Conservation (phyloP, 1,284 basidiomycete genomes). For the Ustilago trichophora region DNA sequence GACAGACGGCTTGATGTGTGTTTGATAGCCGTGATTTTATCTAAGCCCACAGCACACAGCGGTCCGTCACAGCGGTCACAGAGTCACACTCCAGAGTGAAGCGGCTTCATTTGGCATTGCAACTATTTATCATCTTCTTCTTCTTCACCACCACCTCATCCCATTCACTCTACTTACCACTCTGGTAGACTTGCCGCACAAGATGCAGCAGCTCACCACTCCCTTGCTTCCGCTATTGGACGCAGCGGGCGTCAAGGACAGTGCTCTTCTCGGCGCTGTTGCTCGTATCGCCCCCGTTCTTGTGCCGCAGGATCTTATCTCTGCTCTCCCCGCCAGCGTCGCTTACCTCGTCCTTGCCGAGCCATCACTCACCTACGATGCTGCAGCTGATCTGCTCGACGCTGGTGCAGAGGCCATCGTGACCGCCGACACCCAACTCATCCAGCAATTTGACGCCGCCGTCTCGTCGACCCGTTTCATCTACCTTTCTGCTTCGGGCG, state of each 20-base stretch:
- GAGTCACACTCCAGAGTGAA: neutral
- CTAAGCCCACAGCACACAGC: constrained; percentile 17
- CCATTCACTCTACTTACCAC: neutral
- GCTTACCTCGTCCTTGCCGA: constrained; percentile 47
- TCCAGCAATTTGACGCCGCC: constrained; percentile 42
- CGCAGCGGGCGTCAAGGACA: constrained; percentile 29
- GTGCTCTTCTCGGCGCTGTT: constrained; percentile 32
- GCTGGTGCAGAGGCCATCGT: constrained; percentile 56
- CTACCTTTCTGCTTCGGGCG: constrained; percentile 39
- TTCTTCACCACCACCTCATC: neutral
- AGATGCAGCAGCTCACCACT: constrained; percentile 58
- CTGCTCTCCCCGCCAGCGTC: constrained; percentile 15
- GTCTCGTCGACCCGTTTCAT: constrained; percentile 50
- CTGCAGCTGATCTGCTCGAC: constrained; percentile 55
- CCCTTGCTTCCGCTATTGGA: constrained; percentile 53
- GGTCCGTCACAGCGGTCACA: too few species aligned
- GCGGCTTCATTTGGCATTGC: too few species aligned
- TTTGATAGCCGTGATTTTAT: constrained; percentile 13
- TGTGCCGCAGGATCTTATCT: constrained; percentile 35
- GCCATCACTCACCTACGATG: constrained; percentile 42
- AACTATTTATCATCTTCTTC: too few species aligned
- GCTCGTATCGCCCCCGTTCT: constrained; percentile 45
- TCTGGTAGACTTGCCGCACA: too few species aligned
- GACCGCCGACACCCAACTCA: constrained; percentile 36
- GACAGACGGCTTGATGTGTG: too few species aligned